These are phyloP conservation scores for Phymatotrichopsis omnivora DNA, from an alignment of 2,329 filamentous ascomycete species.

Conservation along the genomic window DNA sequence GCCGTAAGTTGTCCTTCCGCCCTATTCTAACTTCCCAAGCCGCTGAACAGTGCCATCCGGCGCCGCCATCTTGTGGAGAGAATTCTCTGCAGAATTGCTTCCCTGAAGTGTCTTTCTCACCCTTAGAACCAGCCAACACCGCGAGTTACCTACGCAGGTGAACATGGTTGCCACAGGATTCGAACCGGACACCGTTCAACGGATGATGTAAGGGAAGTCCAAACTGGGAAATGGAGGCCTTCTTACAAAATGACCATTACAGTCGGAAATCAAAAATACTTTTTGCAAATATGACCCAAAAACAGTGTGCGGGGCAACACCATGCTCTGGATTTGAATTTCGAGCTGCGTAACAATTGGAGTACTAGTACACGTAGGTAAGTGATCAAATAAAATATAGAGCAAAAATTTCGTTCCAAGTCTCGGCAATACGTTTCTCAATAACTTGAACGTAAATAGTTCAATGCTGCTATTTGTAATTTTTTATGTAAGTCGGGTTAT, in stretches of 20 bases:
- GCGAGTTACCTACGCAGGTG: slow-evolving; percentile 23
- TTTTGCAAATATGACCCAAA: not conserved
- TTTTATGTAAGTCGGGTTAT: no score
- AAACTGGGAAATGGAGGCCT: slow-evolving; percentile 22
- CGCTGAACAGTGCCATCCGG: slow-evolving; percentile 25
- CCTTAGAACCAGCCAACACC: slow-evolving; percentile 22
- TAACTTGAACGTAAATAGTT: no score
- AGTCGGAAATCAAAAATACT: slow-evolving; percentile 2
- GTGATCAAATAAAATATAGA: no score
- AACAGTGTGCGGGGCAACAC: no score
- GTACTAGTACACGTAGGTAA: no score
- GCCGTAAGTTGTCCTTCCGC: slow-evolving; percentile 17
- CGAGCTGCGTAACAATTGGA: no score
- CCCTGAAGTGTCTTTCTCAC: slow-evolving; percentile 27
- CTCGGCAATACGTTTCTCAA: no score
- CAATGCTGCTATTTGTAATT: no score
- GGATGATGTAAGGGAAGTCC: slow-evolving; percentile 23
- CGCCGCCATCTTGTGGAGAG: slow-evolving; percentile 26
- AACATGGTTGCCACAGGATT: slow-evolving; percentile 25
- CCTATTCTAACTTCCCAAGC: slow-evolving; percentile 22
- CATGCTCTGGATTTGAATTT: no score
- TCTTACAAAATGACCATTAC: slow-evolving; percentile 24
- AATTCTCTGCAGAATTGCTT: slow-evolving; percentile 30
- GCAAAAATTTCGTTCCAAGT: no score
- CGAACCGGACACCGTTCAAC: slow-evolving; percentile 26